Evolutionary conservation across 2,329 filamentous ascomycete species (phyloP).

Genomic region (Fusarium oligoseptatum): DNA sequence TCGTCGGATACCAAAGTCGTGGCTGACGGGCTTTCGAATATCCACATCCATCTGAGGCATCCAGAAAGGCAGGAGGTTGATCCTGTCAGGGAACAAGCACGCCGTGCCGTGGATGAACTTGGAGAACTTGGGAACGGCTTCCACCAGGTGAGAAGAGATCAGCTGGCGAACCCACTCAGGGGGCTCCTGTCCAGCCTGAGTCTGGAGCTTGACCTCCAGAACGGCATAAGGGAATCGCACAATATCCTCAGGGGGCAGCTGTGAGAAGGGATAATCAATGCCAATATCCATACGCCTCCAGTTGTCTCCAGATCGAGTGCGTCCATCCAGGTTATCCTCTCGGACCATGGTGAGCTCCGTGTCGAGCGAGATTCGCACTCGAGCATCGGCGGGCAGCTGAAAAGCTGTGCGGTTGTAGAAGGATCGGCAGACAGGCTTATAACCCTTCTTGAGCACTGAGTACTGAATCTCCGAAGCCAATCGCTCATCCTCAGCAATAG

Average conservation of each 20-base stretch:
- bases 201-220: constrained; percentile 97
- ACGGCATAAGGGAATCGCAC: constrained; percentile 96
- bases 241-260: constrained; percentile 86
- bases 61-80: constrained; percentile 95
- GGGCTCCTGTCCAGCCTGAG: constrained; percentile 92
- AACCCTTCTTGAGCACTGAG: constrained; percentile 86
- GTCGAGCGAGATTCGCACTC: constrained; percentile 96
- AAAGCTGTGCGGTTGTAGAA: constrained; percentile 99
- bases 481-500: constrained; percentile 91
- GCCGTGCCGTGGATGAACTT: constrained; percentile 98
- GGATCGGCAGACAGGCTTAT: constrained; percentile 90
- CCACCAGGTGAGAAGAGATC: constrained; percentile 92
- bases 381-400: constrained; percentile 94
- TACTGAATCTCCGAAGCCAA: constrained; percentile 95
- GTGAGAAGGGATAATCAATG: constrained; percentile 93
- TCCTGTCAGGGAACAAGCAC: constrained; percentile 85
- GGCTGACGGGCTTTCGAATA: constrained; percentile 91
- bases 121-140: constrained; percentile 99
- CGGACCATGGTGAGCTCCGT: constrained; percentile 95
- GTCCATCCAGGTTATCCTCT: constrained; percentile 93
- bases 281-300: constrained; percentile 98
- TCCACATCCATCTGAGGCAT: constrained; percentile 98
- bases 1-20: constrained; percentile 91
- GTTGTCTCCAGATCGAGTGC: constrained; percentile 82
- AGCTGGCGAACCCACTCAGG: constrained; percentile 97